Evolutionary conservation across 805 yeast species (phyloP).

Genomic region (Saccharomycopsis javanensis): DNA sequence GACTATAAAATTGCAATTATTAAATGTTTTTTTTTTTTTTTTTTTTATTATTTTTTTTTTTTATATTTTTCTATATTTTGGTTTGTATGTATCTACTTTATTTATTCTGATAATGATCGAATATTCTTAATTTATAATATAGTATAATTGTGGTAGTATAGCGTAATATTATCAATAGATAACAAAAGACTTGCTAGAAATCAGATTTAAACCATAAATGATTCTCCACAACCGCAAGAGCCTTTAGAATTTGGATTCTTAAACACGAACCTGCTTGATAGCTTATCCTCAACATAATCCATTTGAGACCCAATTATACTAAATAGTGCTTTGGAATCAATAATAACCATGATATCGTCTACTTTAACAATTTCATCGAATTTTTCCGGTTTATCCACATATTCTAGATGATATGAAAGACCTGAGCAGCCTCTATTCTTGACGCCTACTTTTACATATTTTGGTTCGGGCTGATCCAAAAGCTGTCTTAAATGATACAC

Average conservation of each 20-base stretch:
- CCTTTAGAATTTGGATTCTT: conserved; percentile 96
- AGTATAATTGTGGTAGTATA: not conserved
- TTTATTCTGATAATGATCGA: too few relatives aligned
- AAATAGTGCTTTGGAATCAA: conserved; percentile 93
- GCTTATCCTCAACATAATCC: conserved; percentile 96
- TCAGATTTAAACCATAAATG: conserved; percentile 82
- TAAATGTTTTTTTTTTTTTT: too few relatives aligned
- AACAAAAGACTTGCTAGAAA: too few relatives aligned
- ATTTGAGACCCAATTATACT: conserved; percentile 94
- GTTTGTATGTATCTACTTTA: not conserved
- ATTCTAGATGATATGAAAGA: conserved; percentile 80
- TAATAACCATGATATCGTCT: conserved; percentile 84
- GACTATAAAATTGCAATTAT: not conserved
- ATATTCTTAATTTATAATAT: too few relatives aligned
- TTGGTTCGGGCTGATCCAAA: conserved; percentile 74
- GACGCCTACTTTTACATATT: conserved; percentile 88
- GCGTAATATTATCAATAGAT: not conserved
- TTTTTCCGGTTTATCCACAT: conserved; percentile 84
- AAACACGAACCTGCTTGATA: conserved; percentile 82
- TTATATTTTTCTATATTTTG: not conserved
- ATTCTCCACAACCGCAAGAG: conserved; percentile 97
- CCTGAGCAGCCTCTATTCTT: conserved; percentile 96
- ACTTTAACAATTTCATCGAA: conserved; percentile 80
- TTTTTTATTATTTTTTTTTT: not conserved
- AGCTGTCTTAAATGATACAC: conserved; percentile 57